Conservation (phyloP, 2,329 filamentous ascomycete species). For the Phaeosphaeriaceae sp. region DNA sequence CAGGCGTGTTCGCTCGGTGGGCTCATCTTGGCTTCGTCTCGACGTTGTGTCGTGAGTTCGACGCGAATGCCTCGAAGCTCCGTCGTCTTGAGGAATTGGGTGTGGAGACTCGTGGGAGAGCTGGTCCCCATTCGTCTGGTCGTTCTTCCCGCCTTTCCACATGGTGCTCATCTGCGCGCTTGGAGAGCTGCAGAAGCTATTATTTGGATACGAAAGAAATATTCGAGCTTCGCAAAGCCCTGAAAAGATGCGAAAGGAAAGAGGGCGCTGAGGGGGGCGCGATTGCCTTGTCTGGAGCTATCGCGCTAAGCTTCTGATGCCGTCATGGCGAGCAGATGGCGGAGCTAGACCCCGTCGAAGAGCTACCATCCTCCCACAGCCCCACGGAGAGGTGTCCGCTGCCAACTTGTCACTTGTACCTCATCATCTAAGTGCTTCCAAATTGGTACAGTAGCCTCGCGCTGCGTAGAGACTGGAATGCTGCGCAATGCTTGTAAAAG, state of each 20-base stretch:
- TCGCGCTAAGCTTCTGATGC: constrained; percentile 23
- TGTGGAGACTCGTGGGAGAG: constrained; percentile 27
- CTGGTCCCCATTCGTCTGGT: constrained; percentile 42
- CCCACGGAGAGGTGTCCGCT: constrained; percentile 2
- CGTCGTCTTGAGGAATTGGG: constrained; percentile 29
- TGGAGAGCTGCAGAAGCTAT: constrained; percentile 20
- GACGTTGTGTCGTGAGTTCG: constrained; percentile 34
- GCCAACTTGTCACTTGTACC: not conserved
- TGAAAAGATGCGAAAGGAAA: not conserved
- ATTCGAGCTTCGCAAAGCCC: constrained; percentile 13
- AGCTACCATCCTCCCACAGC: not conserved
- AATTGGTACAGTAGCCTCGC: not conserved
- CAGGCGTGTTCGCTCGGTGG: constrained; percentile 70
- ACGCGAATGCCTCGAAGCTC: constrained; percentile 34
- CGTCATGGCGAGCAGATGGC: constrained; percentile 15
- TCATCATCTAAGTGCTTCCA: not conserved
- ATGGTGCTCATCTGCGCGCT: constrained; percentile 50
- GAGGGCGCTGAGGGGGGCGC: constrained; percentile 8
- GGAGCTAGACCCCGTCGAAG: constrained; percentile 11
- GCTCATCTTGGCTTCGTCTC: constrained; percentile 54
- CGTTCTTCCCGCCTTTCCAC: constrained; percentile 59
- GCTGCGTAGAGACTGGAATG: not conserved
- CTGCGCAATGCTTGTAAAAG: too few relatives aligned
- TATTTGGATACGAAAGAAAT: not conserved
- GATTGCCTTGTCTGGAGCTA: constrained; percentile 21